These are phyloP conservation scores for Trichophyton rubrum DNA, from an alignment of 2,329 filamentous ascomycete species.

Conservation along the genomic window DNA sequence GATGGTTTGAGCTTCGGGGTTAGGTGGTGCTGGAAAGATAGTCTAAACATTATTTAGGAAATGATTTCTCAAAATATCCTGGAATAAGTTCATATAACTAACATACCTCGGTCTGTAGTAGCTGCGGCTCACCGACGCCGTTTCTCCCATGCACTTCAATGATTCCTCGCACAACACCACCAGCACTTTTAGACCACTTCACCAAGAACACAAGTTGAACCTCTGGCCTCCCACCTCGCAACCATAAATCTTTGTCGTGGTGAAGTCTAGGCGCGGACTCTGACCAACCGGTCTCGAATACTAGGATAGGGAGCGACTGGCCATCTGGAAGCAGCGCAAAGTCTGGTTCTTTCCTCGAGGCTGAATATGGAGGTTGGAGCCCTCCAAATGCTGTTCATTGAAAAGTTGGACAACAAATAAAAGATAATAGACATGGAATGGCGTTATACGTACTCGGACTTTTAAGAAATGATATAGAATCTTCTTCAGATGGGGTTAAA, in stretches of 20 bases:
- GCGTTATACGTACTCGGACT: background rate
- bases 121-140: background rate
- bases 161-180: background rate
- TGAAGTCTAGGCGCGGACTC: background rate
- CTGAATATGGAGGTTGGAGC: background rate
- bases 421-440: background rate
- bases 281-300: background rate
- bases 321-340: background rate
- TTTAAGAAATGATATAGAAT: background rate
- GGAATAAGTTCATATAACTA: background rate
- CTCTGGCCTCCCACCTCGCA: background rate
- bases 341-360: background rate
- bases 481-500: background rate
- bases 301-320: background rate
- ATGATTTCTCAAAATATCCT: background rate
- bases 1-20: background rate
- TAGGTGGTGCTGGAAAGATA: background rate
- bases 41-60: background rate
- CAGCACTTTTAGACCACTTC: background rate
- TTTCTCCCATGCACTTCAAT: background rate
- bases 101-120: background rate
- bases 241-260: background rate
- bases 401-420: background rate
- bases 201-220: background rate
- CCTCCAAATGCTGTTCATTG: background rate